A percentile compares a stretch with the other conserved stretches of the same genome.
Evolutionary conservation across 345 rosid species (phyloP).

Genomic region (Aquilaria sinensis): DNA sequence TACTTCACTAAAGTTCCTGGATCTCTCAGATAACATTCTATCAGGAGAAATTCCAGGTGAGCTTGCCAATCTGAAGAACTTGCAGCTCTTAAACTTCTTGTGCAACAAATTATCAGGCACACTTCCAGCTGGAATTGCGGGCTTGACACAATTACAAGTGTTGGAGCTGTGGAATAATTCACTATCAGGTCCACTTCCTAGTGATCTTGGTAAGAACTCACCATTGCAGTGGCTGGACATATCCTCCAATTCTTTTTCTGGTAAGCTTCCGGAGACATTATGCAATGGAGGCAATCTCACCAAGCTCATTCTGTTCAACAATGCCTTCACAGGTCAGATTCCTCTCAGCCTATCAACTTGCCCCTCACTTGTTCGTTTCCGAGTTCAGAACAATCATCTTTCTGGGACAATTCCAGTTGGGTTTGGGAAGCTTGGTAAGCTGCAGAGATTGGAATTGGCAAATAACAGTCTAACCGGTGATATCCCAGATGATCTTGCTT

Average conservation of each 20-base stretch:
- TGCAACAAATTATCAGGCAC: slow-evolving; percentile 67
- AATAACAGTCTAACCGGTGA: slow-evolving; percentile 70
- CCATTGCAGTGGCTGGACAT: slow-evolving; percentile 80
- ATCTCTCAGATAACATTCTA: slow-evolving; percentile 69
- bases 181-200: slow-evolving; percentile 69
- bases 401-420: slow-evolving; percentile 78
- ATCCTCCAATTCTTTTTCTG: slow-evolving; percentile 76
- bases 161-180: slow-evolving; percentile 96
- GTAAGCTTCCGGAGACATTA: slow-evolving; percentile 55
- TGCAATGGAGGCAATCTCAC: slow-evolving; percentile 77
- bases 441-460: slow-evolving; percentile 74
- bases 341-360: slow-evolving; percentile 57
- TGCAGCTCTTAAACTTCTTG: slow-evolving; percentile 83
- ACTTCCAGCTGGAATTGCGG: slow-evolving; percentile 49
- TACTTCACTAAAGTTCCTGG: slow-evolving; percentile 54
- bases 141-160: slow-evolving; percentile 42
- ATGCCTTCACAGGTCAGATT: slow-evolving; percentile 68
- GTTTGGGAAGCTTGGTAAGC: slow-evolving; percentile 70
- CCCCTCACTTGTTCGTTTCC: slow-evolving; percentile 66
- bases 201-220: slow-evolving; percentile 65
- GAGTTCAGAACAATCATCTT: slow-evolving; percentile 75
- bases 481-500: slow-evolving; percentile 61
- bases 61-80: slow-evolving; percentile 52
- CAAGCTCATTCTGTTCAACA: slow-evolving; percentile 88
- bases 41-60: slow-evolving; percentile 59